Evolutionary conservation across 2,329 filamentous ascomycete species (phyloP).

Genomic region (Neurospora crassa): DNA sequence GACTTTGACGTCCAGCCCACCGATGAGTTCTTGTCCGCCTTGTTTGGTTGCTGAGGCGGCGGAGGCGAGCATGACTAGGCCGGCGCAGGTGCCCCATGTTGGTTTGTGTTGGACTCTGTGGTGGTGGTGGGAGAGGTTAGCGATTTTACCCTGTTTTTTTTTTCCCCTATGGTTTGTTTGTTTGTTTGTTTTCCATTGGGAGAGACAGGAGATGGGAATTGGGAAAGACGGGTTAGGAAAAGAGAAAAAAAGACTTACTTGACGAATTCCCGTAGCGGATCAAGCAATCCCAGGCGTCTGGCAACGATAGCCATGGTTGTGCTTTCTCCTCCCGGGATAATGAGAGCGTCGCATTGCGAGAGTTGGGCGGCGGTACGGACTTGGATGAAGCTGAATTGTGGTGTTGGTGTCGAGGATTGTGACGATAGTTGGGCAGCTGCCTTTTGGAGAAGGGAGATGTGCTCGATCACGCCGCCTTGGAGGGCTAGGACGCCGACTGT

Average conservation of each 20-base stretch:
- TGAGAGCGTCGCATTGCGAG: slow-evolving; percentile 64
- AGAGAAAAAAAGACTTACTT: slow-evolving; percentile 47
- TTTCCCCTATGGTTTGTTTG: too few species aligned
- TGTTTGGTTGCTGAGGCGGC: slow-evolving; percentile 81
- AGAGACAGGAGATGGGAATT: too few species aligned
- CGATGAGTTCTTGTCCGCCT: slow-evolving; percentile 86
- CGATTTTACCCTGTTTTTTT: too few species aligned
- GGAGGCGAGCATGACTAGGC: slow-evolving; percentile 82
- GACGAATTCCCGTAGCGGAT: slow-evolving; percentile 80
- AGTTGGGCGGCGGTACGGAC: slow-evolving; percentile 71
- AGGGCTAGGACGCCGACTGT: slow-evolving; percentile 61
- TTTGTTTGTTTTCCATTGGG: too few species aligned
- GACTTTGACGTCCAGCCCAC: slow-evolving; percentile 81
- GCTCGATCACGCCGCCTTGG: slow-evolving; percentile 89
- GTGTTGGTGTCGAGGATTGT: slow-evolving; percentile 1
- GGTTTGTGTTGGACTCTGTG: slow-evolving; percentile 63
- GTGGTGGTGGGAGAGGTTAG: slow-evolving; percentile 3
- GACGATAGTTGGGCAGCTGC: slow-evolving; percentile 39
- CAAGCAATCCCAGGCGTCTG: slow-evolving; percentile 67
- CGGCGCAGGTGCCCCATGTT: slow-evolving; percentile 93
- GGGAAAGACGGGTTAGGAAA: too few species aligned
- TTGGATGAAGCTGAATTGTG: slow-evolving; percentile 57
- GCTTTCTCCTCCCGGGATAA: slow-evolving; percentile 91
- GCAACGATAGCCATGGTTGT: slow-evolving; percentile 89
- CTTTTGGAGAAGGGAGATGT: slow-evolving; percentile 63